Evolutionary conservation across 2,329 filamentous ascomycete species (phyloP), one percentile per base, ranked within the genome.

Genomic region (Xylaria sp.): DNA sequence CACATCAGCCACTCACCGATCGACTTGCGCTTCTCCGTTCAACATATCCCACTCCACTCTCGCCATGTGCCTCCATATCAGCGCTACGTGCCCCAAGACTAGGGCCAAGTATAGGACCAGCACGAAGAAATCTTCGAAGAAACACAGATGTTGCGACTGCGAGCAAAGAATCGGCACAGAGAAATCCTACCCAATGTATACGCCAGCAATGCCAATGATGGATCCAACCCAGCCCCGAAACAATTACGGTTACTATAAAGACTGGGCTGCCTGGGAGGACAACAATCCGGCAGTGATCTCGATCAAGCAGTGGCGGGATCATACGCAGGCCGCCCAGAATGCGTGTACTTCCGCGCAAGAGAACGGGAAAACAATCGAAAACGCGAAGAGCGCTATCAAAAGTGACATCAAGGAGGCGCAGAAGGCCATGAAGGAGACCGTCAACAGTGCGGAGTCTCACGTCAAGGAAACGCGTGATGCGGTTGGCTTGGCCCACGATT

Each of bases 221-320:
- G 45, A 40, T 25, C 50, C 46, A n/a, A 25, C 37, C 8, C 64
- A 58, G 43, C 25, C 21, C 17, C 49, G 43, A 4, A 50, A 49
- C 19, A 38, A 37, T 17, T 45, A 54, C 53, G 49, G 33, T 37
- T 52, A 55, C 14, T 65, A 57, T 14, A 50, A 12, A 17, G 59
- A 61, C 38, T 58, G 45, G 52, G 15, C 60, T 23, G 33, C 61
- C 38, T 65, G 59, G 55, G 65, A 63, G 23, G 65, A 68, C 50
- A 60, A 67, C 33, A 63, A 65, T 17, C 67, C 68, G 7, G 56
- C 52, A 8, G 50, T 67, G 19, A 52, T 70, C 15, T 65, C 70
- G 31, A 64, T 46, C 31, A 58, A 62, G 38, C 63, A 69, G 40
- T 72, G 70, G 69, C 60, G 57, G 46, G 57, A 68, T 1, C 61